phyloP scores from a whole-genome alignment of 306 rosid genomes.

The Acacia acuminata region DNA sequence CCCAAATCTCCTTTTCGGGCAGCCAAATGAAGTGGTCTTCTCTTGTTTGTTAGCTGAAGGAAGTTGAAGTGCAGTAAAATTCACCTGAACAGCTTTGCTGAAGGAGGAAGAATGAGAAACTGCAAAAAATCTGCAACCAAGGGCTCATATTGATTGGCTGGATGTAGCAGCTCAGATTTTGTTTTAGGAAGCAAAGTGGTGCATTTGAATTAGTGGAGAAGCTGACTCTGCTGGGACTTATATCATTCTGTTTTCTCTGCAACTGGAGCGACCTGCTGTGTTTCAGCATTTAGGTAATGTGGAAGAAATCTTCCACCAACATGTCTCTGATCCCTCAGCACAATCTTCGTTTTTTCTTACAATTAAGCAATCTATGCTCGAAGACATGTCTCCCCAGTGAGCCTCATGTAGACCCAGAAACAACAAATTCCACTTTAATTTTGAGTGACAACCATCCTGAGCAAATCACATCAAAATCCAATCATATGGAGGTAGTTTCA shows the following conservation, averaged over 20 bases:
- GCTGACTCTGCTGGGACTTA: not conserved
- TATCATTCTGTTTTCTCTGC: not conserved
- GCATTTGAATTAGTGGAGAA: not conserved
- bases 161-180: not conserved
- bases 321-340: constrained; percentile 33
- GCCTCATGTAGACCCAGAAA: not conserved
- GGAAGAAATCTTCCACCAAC: constrained; percentile 33
- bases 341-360: constrained; percentile 34
- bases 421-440: not conserved
- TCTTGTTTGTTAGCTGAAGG: constrained; percentile 44
- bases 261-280: not conserved
- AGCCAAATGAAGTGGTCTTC: constrained; percentile 30
- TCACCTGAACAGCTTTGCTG: not conserved
- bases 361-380: constrained; percentile 28
- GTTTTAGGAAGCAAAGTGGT: not conserved
- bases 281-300: constrained; percentile 8
- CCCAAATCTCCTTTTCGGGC: constrained; percentile 28
- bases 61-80: not conserved
- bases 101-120: not conserved
- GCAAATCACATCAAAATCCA: constrained; percentile 17
- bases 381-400: constrained; percentile 1
- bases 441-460: not conserved
- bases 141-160: not conserved
- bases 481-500: constrained; percentile 27
- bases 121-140: not conserved